phyloP scores from a whole-genome alignment of 2,329 filamentous ascomycete genomes.

The Onygenales sp. region DNA sequence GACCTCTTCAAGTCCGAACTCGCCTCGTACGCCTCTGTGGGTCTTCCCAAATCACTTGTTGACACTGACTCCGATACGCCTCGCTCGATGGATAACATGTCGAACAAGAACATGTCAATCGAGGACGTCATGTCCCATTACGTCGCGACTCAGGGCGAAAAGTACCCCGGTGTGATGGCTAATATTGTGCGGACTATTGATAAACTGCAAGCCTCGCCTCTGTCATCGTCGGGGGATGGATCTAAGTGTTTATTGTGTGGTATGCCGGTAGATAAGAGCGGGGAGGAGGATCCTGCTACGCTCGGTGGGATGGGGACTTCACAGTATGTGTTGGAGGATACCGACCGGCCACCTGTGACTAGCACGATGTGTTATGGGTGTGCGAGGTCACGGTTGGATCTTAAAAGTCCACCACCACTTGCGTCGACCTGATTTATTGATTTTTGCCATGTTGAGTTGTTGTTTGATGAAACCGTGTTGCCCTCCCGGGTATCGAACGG shows the following conservation, averaged over 20 bases:
- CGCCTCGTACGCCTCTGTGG: slow-evolving; percentile 51
- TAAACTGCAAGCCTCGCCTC: slow-evolving; percentile 52
- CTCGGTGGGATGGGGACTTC: slow-evolving; percentile 25
- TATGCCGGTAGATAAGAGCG: slow-evolving; percentile 48
- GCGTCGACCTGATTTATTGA: not conserved
- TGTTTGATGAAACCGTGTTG: too few relatives aligned
- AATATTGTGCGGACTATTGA: slow-evolving; percentile 91
- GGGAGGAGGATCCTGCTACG: slow-evolving; percentile 53
- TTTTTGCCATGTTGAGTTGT: too few relatives aligned
- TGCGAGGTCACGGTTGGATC: slow-evolving; percentile 28
- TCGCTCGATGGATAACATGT: slow-evolving; percentile 23
- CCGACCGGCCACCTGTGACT: not conserved
- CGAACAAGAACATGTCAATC: slow-evolving; percentile 61
- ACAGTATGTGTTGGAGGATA: not conserved
- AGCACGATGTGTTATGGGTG: slow-evolving; percentile 33
- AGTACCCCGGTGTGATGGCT: slow-evolving; percentile 82
- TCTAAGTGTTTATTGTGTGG: slow-evolving; percentile 57
- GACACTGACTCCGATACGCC: slow-evolving; percentile 35
- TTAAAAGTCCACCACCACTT: slow-evolving; percentile 1
- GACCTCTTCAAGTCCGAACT: slow-evolving; percentile 81
- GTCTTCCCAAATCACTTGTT: slow-evolving; percentile 41
- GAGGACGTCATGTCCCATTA: slow-evolving; percentile 85
- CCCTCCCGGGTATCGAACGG: too few relatives aligned
- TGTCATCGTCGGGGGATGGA: slow-evolving; percentile 15
- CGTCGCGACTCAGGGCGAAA: slow-evolving; percentile 74